A percentile compares a stretch with the other conserved stretches of the same genome.
phyloP scores from a whole-genome alignment of 441 rosid genomes.

The Breynia disticha region DNA sequence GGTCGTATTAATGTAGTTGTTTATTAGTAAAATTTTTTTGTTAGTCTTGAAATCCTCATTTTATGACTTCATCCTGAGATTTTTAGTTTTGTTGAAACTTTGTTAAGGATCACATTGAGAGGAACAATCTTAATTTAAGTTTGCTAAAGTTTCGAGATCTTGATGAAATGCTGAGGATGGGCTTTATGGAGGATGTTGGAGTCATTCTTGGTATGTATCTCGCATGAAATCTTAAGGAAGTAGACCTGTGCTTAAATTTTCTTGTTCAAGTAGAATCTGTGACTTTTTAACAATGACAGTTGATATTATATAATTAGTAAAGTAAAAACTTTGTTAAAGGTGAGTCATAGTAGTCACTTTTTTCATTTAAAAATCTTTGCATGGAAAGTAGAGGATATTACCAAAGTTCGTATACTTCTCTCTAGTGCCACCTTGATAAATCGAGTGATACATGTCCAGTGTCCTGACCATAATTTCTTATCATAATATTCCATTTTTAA shows the following conservation, averaged over 20 bases:
- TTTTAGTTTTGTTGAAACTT: constrained; percentile 5
- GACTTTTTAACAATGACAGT: neutral
- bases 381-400: constrained; percentile 82
- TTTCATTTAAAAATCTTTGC: constrained; percentile 13
- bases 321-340: no score
- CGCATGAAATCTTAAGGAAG: neutral
- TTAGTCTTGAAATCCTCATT: neutral
- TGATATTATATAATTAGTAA: neutral
- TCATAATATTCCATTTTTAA: neutral
- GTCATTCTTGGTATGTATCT: constrained; percentile 57
- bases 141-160: constrained; percentile 76
- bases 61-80: neutral
- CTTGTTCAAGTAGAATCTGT: neutral
- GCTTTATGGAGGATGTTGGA: constrained; percentile 93
- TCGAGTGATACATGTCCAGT: constrained; percentile 82
- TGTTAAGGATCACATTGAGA: constrained; percentile 76
- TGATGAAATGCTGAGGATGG: constrained; percentile 96
- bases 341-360: neutral
- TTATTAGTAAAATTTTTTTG: no score
- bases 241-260: neutral
- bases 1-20: constrained; percentile 72
- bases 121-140: constrained; percentile 53
- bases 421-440: constrained; percentile 90
- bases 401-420: constrained; percentile 91
- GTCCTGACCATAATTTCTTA: constrained; percentile 7